Evolutionary conservation across 2,329 filamentous ascomycete species (phyloP), one percentile per base, ranked within the genome.

Genomic region (Samsoniella hepiali): DNA sequence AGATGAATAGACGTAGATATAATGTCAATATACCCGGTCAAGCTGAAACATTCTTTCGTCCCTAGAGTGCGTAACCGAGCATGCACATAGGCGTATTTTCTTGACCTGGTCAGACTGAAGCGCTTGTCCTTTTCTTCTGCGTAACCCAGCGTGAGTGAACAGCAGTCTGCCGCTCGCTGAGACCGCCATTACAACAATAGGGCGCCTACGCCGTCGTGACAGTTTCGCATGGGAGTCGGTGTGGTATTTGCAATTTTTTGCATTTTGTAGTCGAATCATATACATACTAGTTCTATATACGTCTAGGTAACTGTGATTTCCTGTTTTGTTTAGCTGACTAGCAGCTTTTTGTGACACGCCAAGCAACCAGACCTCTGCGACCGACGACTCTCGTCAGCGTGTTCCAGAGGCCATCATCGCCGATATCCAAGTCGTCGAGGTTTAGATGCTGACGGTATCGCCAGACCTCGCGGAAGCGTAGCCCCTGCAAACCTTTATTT

Each of bases 341-440:
- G 69, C 85, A 88, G 71, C 82, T 87, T 76, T 85, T 88, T 29
- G 86, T 88, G 8, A 89, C 82, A 64, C 85, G 82, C 86, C 86
- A 89, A 44, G 81, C 83, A 40, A 81, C 82, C 17, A 89, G 74
- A 6, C 87, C 87, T 57, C 87, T 78, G 67, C 85, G 79, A 44
- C 87, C 87, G 67, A 91, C 76, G 4, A 93, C 89, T 68, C 90
- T 79, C 42, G 80, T 77, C 53, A 94, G 74, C 8, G 91, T 93
- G 65, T 83, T 80, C 88, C 86, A 89, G 58, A 93, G 79, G 6
- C 91, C 91, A 69, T 93, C 90, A 65, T 90, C 87, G 2, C 79
- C 89, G 78, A 91, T 92, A 71, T 93, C 90, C 72, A 94, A 78
- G 75, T 94, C 91, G 73, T 94, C 91, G 49, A 94, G 77, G 69